Base-by-base conservation (phyloP, 2,329 filamentous ascomycete genomes). In the Colletotrichum melonis region DNA sequence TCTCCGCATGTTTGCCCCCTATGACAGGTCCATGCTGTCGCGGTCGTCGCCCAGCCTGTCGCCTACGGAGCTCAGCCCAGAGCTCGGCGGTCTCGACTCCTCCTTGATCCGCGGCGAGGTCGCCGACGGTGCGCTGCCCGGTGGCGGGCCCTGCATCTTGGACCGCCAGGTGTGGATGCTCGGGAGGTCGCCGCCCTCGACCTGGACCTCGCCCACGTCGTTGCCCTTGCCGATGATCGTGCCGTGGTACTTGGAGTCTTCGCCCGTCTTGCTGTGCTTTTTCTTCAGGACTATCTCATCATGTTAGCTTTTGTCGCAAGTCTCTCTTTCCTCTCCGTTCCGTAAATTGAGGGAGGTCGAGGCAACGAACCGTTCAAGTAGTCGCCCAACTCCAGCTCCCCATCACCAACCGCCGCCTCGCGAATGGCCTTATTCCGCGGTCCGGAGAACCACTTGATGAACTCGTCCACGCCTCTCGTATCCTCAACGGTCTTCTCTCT, bases 231-330 rank as follows among this genome's bases (percentile, higher is more conserved):
- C 96, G 12, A 98, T 86, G 0, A 97, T 89, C 0, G 96, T 98
- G 35, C 94, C 95, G 76, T 93, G 91, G 81, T 95, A 97, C 78
- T 96, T 92, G 11, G 92, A 92, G 79, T 97, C 95, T 78, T 97
- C 95, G 75, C 93, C 94, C 1, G 93, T 94, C 78, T 97, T 97
- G 84, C 92, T 95, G 82, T 97, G 94, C 80, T 97, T 98, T 84
- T 95, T 97, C 83, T 97, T 98, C 55, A 98, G 85, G 5, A 92
- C 93, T 94, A 76, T 19, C 32, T 65, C 54, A 14, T 8, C 16
- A 19, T 3, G 38, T 5, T 4, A n/a, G n/a, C 26, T n/a, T 74
- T 28, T 54, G 56, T 30, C 30, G 42, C 8, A 19, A 49, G 3
- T 19, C 14, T 28, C 55, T 24, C 32, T 24, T 35, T 42, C 30